These are phyloP conservation scores for Spathaspora passalidarum DNA, from an alignment of 805 yeast genomes.

Conservation along the genomic window DNA sequence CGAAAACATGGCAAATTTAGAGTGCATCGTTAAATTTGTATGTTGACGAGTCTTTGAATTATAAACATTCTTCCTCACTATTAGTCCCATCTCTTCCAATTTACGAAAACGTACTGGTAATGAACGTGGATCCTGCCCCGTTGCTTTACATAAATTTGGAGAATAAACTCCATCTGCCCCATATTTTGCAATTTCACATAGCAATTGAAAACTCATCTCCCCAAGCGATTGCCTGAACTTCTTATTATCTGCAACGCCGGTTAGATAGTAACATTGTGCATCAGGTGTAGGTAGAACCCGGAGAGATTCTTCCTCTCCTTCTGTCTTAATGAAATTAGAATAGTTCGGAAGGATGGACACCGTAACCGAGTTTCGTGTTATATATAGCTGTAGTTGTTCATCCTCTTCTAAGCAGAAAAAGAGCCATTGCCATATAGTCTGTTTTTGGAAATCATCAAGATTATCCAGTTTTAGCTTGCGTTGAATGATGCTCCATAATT, in stretches of 20 bases:
- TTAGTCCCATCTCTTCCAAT: constrained; percentile 48
- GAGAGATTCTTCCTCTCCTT: constrained; percentile 15
- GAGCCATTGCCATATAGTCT: constrained; percentile 39
- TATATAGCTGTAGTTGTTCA: constrained; percentile 10
- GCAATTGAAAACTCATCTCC: constrained; percentile 48
- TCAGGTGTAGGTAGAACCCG: constrained; percentile 45
- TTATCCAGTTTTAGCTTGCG: constrained; percentile 14
- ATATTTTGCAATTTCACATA: constrained; percentile 58
- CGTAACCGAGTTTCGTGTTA: constrained; percentile 3
- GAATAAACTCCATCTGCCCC: constrained; percentile 59
- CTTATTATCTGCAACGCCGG: constrained; percentile 47
- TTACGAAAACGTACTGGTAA: constrained; percentile 59
- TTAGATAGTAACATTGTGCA: constrained; percentile 54
- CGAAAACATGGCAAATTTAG: constrained; percentile 33
- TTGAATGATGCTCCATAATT: constrained; percentile 25
- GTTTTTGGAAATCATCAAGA: constrained; percentile 35
- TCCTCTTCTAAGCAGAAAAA: constrained; percentile 19
- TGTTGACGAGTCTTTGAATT: constrained; percentile 43
- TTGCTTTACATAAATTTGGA: constrained; percentile 48
- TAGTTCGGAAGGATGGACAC: constrained; percentile 17
- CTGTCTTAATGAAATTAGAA: constrained; percentile 13
- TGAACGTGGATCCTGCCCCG: constrained; percentile 72
- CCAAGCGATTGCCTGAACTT: constrained; percentile 54
- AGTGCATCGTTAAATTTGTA: constrained; percentile 52
- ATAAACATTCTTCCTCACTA: constrained; percentile 36